Conservation (phyloP, 306 rosid genomes). For the Vachellia collinsii region DNA sequence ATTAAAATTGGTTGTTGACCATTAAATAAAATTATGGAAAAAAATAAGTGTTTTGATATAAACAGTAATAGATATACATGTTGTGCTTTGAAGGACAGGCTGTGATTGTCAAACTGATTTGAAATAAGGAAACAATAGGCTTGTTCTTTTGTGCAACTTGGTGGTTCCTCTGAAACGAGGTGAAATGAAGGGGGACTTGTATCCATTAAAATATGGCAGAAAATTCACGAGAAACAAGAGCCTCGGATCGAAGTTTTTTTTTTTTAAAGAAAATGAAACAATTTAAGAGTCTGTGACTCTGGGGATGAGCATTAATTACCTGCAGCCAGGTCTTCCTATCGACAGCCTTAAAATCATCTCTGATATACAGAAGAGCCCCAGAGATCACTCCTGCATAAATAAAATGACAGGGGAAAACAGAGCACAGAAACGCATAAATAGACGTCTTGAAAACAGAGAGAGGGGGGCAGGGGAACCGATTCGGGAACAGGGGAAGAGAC, state of each 20-base stretch:
- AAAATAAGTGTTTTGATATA: background rate
- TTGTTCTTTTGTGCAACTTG: slow-evolving; percentile 15
- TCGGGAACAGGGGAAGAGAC: background rate
- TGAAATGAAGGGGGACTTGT: background rate
- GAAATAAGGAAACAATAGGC: background rate
- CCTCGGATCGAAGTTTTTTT: background rate
- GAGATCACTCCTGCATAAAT: slow-evolving; percentile 58
- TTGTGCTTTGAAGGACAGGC: background rate
- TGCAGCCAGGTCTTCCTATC: slow-evolving; percentile 51
- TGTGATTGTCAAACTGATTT: background rate
- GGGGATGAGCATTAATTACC: slow-evolving; percentile 39
- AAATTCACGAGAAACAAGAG: slow-evolving; percentile 22
- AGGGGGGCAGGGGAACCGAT: background rate
- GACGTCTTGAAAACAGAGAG: background rate
- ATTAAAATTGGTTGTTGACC: background rate
- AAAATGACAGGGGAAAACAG: background rate
- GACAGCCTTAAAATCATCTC: slow-evolving; percentile 59
- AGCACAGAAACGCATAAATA: background rate
- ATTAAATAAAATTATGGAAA: background rate
- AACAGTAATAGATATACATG: background rate
- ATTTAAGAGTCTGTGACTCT: background rate
- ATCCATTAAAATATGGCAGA: background rate
- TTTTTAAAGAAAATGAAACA: too few species aligned
- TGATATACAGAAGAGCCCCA: slow-evolving; percentile 66
- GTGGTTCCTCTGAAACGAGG: background rate